Evolutionary conservation across 1,284 basidiomycete genomes (phyloP), one percentile per base, ranked within the genome.

Genomic region (Grifola frondosa): DNA sequence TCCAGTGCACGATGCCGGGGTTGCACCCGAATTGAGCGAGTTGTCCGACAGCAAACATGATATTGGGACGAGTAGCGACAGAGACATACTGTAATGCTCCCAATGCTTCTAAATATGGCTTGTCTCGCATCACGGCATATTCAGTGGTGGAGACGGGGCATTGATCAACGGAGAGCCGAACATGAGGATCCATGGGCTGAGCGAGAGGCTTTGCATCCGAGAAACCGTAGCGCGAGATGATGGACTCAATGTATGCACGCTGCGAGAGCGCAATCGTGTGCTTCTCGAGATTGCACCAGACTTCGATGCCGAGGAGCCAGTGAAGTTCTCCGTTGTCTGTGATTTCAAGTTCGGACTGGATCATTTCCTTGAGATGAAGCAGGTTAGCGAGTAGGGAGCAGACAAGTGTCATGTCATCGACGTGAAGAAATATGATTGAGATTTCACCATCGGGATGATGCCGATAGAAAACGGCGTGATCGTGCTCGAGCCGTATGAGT

Each of bases 41-140:
- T 12, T 60, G 44, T 20, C 57, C 53, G 6, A 75, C 64, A 1
- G 72, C 61, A 44, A 60, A 70, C 0, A 66, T 36, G 22, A 77
- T 70, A 51, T 77, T 68, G 0, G 70, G 70, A 1, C 65, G 45
- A 1, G 70, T 70, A 0, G 52, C 63, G 11, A 67, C 49, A 1
- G 65, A 58, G 2, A 71, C 36, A 44, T 73, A 77, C 31, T 68
- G 59, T 1, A 76, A 60, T 3, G 51, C 59, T 6, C 73, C 68
- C 5, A 74, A 54, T 1, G 68, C 52, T 0, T n/a, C n/a, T n/a
- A n/a, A n/a, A n/a, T n/a, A n/a, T n/a, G n/a, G n/a, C n/a, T n/a
- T n/a, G n/a, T n/a, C n/a, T n/a, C n/a, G n/a, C n/a, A n/a, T n/a
- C n/a, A n/a, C n/a, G 5, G 20, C 29, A 16, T n/a, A 24, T 15